Evolutionary conservation across 2,329 filamentous ascomycete genomes (phyloP).

Genomic region (Cladorrhinum sp.): DNA sequence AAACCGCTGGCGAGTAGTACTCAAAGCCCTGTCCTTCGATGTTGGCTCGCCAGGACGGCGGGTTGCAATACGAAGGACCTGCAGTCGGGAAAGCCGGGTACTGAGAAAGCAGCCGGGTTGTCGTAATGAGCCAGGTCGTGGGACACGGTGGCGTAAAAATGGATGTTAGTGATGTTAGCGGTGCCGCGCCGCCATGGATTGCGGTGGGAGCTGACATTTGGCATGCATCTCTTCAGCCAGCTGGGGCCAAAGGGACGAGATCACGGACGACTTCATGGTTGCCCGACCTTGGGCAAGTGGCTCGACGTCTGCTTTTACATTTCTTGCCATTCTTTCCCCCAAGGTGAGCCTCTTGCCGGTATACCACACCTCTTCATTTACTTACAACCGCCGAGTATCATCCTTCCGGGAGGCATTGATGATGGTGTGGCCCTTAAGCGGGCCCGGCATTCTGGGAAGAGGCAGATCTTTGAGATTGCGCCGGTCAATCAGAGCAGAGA

Average conservation of each 20-base stretch:
- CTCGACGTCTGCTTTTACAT: conserved; percentile 11
- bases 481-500: conserved; percentile 12
- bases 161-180: conserved; percentile 39
- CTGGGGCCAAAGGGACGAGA: conserved; percentile 3
- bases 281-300: background rate
- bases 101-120: conserved; percentile 38
- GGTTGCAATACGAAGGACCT: conserved; percentile 35
- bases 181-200: conserved; percentile 29
- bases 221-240: conserved; percentile 11
- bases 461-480: conserved; percentile 12
- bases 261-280: conserved; percentile 2
- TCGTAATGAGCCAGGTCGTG: conserved; percentile 40
- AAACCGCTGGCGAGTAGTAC: conserved; percentile 42
- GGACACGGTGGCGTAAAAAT: conserved; percentile 40
- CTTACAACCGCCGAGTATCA: background rate
- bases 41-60: conserved; percentile 36
- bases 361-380: conserved; percentile 6
- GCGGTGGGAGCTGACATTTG: conserved; percentile 22
- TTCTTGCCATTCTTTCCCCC: background rate
- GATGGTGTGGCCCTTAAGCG: background rate
- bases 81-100: conserved; percentile 35
- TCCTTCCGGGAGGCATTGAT: conserved; percentile 2
- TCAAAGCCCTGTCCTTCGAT: conserved; percentile 36
- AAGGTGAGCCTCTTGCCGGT: background rate
- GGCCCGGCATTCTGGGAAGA: conserved; percentile 1